phyloP scores from a whole-genome alignment of 2,329 filamentous ascomycete genomes.

The Fusarium compactum region DNA sequence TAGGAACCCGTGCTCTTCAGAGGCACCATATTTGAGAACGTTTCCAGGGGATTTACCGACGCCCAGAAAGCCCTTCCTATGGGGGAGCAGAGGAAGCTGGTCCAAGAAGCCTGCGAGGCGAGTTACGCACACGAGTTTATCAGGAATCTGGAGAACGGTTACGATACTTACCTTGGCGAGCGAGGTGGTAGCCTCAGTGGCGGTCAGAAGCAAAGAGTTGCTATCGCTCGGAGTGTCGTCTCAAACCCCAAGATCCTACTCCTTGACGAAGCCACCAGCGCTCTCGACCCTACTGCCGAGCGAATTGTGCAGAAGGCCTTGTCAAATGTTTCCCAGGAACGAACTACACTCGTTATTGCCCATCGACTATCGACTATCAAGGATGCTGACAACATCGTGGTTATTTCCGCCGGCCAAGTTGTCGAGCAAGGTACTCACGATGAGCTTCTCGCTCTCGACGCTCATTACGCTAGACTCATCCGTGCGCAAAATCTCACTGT shows the following conservation, averaged over 20 bases:
- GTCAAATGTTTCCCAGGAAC: constrained; percentile 61
- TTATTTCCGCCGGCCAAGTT: constrained; percentile 37
- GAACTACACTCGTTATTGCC: constrained; percentile 73
- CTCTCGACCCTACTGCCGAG: constrained; percentile 57
- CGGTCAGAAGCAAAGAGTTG: constrained; percentile 72
- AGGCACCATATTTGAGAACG: constrained; percentile 48
- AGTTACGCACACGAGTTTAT: constrained; percentile 46
- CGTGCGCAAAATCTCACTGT: constrained; percentile 33
- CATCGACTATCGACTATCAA: constrained; percentile 60
- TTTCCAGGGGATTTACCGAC: constrained; percentile 40
- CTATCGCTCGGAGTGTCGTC: constrained; percentile 73
- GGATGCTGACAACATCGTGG: constrained; percentile 46
- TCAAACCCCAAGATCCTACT: constrained; percentile 70
- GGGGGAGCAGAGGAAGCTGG: constrained; percentile 10
- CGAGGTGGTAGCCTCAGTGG: constrained; percentile 53
- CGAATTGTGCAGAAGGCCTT: constrained; percentile 65
- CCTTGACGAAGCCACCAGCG: constrained; percentile 74
- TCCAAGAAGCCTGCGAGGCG: constrained; percentile 35
- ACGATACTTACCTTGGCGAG: constrained; percentile 43
- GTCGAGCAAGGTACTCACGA: constrained; percentile 43
- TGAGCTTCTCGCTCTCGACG: constrained; percentile 20
- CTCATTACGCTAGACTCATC: constrained; percentile 40
- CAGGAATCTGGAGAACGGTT: constrained; percentile 33
- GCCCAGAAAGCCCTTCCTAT: constrained; percentile 8
- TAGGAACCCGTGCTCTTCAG: constrained; percentile 45